phyloP scores from a whole-genome alignment of 2,329 filamentous ascomycete genomes.

The Cladosporium halotolerans region DNA sequence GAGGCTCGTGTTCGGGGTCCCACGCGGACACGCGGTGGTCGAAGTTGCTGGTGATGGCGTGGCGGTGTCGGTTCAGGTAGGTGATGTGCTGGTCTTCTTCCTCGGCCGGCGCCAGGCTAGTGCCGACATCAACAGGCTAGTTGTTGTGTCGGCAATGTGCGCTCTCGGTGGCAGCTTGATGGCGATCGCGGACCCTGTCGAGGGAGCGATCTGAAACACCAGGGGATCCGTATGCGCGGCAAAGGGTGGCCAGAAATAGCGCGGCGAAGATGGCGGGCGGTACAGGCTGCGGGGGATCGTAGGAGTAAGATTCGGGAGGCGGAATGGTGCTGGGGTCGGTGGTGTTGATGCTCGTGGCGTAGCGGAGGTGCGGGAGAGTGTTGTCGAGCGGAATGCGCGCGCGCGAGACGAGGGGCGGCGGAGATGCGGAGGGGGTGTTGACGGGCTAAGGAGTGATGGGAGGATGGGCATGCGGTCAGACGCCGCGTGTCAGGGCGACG shows the following conservation, averaged over 20 bases:
- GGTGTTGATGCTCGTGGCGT: not conserved
- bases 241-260: slow-evolving; percentile 7
- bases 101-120: slow-evolving; percentile 9
- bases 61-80: slow-evolving; percentile 4
- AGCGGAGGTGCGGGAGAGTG: not conserved
- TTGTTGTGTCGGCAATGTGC: not conserved
- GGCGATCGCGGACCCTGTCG: slow-evolving; percentile 10
- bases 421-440: slow-evolving; percentile 6
- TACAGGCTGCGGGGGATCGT: not conserved
- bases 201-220: slow-evolving; percentile 6
- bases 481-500: too few species aligned
- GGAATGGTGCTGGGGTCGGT: not conserved
- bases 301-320: not conserved
- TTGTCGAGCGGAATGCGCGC: too few species aligned
- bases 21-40: not conserved
- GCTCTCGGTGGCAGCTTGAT: slow-evolving; percentile 1
- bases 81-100: slow-evolving; percentile 7
- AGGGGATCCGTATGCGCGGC: slow-evolving; percentile 9
- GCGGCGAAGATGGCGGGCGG: slow-evolving; percentile 1
- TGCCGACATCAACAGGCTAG: slow-evolving; percentile 8
- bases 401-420: not conserved
- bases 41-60: not conserved
- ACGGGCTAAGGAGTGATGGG: too few species aligned
- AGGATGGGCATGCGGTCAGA: too few species aligned
- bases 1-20: not conserved